phyloP scores from a whole-genome alignment of 2,329 filamentous ascomycete species.

The Colletotrichum theobromicola region DNA sequence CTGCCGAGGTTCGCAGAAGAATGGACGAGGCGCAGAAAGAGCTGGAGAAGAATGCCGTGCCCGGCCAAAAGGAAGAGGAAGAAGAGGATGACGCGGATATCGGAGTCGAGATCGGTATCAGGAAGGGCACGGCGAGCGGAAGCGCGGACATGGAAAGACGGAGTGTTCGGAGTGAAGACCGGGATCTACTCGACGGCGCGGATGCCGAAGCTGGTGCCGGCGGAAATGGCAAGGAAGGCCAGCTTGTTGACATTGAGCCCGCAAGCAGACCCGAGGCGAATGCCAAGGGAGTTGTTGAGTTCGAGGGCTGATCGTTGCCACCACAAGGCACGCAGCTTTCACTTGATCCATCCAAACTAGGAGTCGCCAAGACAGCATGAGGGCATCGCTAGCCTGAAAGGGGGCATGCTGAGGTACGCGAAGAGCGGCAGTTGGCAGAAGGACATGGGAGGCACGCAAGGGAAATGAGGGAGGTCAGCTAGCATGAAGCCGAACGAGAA shows the following conservation, averaged over 20 bases:
- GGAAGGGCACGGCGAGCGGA: conserved; percentile 38
- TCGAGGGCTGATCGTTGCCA: conserved; percentile 38
- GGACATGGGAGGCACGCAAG: neutral
- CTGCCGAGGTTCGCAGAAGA: conserved; percentile 85
- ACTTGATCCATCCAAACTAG: neutral
- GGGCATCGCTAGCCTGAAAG: neutral
- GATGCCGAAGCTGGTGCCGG: conserved; percentile 70
- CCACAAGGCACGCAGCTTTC: neutral
- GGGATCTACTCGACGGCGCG: conserved; percentile 75
- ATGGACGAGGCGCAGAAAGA: conserved; percentile 97
- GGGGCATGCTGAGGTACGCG: neutral
- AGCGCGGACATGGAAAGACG: conserved; percentile 65
- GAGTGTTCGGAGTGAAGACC: conserved; percentile 69
- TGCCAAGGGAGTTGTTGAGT: conserved; percentile 45
- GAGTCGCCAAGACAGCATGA: neutral
- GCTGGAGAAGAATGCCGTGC: conserved; percentile 81
- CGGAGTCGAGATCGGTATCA: conserved; percentile 47
- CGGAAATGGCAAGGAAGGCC: conserved; percentile 34
- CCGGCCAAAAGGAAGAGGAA: conserved; percentile 67
- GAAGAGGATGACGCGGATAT: conserved; percentile 70
- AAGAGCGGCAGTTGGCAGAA: neutral
- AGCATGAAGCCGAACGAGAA: neutral
- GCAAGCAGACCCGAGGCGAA: conserved; percentile 31
- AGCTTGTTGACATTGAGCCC: conserved; percentile 37
- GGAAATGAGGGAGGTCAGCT: neutral